phyloP scores from a whole-genome alignment of 306 rosid genomes.

The Echinosophora koreensis region DNA sequence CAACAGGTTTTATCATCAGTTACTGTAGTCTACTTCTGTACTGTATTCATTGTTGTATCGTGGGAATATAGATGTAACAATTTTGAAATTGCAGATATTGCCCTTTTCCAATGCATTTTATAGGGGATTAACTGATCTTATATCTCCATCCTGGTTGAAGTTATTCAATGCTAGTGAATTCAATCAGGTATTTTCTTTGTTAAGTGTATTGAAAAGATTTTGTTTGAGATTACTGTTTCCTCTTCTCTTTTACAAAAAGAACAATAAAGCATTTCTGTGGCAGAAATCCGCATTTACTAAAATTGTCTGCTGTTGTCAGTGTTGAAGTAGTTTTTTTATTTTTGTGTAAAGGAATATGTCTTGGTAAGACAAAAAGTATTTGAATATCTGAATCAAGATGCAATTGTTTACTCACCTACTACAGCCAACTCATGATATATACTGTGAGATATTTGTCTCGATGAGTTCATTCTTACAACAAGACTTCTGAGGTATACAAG shows the following conservation, averaged over 20 bases:
- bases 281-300: constrained; percentile 8
- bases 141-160: constrained; percentile 97
- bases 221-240: constrained; percentile 29
- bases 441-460: constrained; percentile 18
- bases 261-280: constrained; percentile 23
- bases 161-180: constrained; percentile 92
- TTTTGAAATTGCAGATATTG: constrained; percentile 75
- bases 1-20: constrained; percentile 72
- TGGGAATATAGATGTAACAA: constrained; percentile 39
- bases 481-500: constrained; percentile 50
- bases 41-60: constrained; percentile 21
- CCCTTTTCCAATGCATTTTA: constrained; percentile 90
- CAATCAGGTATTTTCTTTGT: constrained; percentile 80
- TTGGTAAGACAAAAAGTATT: constrained; percentile 21
- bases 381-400: constrained; percentile 26
- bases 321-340: constrained; percentile 14
- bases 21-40: constrained; percentile 35
- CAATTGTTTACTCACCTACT: constrained; percentile 22
- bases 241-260: constrained; percentile 22
- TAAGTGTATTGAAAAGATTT: constrained; percentile 33
- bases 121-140: constrained; percentile 90
- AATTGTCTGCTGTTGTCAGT: constrained; percentile 23
- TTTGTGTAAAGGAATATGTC: constrained; percentile 29
- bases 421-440: not conserved
- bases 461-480: constrained; percentile 41